Evolutionary conservation across 768 basidiomycete genomes (phyloP), one percentile per base, ranked within the genome.

Genomic region (Boletus patriciae): DNA sequence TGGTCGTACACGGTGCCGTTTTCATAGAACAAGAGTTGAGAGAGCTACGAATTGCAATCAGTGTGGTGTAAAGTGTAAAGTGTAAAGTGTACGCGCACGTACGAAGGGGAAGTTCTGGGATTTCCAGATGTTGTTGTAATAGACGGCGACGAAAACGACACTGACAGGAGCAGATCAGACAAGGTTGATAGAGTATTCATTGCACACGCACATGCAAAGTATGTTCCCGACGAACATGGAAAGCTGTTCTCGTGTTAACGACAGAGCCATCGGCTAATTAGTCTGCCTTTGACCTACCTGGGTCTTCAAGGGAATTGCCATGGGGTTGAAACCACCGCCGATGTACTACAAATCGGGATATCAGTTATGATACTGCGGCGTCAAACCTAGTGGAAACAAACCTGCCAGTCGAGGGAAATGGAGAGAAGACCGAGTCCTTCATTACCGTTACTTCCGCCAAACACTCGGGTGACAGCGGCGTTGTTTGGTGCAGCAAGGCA

Each of bases 361-460:
- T 48, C 16, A 55, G 6, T 27, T 7, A 27, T 41, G 3, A 44
- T 13, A 18, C 16, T 18, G 36, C 0, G 1, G 2, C 2, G 4
- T 6, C 16, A 10, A 16, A 36, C 42, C 18, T 4, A 44, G 52
- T 78, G 65, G 40, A 76, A 36, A 48, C 77, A 1, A 54, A 71
- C 70, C 71, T 83, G 82, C 84, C 85, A 87, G 62, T 87, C 85
- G 15, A 87, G 70, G 59, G 76, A 84, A 40, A 86, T 65, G 2
- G 84, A 77, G 43, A 87, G 78, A 50, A 81, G 69, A 12, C 84
- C 85, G 41, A 86, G 76, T 8, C 85, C 84, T 67, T 86, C 84
- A 52, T 87, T 85, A 52, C 78, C 84, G 33, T 81, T 79, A 38
- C 78, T 82, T 40, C 85, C 85, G 50, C 85, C 85, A 62, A 86